A percentile compares a stretch with the other conserved stretches of the same genome.
These are phyloP conservation scores for Monosporascus sp. DNA, from an alignment of 2,329 filamentous ascomycete genomes.

Conservation along the genomic window DNA sequence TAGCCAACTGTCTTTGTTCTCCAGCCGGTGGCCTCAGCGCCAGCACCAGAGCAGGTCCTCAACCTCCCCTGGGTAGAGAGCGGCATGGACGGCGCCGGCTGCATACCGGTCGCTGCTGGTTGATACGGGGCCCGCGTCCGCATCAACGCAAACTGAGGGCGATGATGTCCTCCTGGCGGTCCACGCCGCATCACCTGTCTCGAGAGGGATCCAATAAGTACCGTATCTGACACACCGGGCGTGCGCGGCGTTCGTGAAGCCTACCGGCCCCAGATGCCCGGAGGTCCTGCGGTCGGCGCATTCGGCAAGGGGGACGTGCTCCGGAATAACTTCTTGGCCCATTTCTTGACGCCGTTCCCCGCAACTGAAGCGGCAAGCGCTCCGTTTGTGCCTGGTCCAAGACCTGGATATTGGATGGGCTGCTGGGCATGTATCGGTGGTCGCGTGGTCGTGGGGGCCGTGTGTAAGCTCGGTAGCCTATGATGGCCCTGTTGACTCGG, in stretches of 20 bases:
- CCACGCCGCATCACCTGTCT: background rate
- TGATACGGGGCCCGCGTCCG: background rate
- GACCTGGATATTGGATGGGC: background rate
- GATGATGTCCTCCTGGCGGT: background rate
- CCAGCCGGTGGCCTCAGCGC: background rate
- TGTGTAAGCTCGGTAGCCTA: background rate
- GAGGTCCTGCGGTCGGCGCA: conserved; percentile 16
- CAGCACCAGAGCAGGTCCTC: background rate
- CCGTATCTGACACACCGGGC: background rate
- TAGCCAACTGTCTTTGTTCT: background rate
- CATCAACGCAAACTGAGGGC: too few relatives aligned
- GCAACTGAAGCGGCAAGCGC: conserved; percentile 14
- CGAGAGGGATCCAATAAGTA: too few relatives aligned
- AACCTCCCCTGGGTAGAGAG: background rate
- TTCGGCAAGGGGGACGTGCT: conserved; percentile 21
- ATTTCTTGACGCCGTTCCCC: conserved; percentile 26
- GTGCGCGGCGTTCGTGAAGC: background rate
- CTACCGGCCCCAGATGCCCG: conserved; percentile 16
- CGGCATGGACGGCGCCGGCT: background rate
- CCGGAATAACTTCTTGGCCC: conserved; percentile 24
- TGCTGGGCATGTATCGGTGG: background rate
- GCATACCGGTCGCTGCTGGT: background rate
- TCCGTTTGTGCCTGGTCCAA: background rate
- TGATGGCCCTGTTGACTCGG: background rate
- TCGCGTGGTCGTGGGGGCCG: background rate